phyloP scores from a whole-genome alignment of 305 asterid genomes.

The Fraxinus paxiana region DNA sequence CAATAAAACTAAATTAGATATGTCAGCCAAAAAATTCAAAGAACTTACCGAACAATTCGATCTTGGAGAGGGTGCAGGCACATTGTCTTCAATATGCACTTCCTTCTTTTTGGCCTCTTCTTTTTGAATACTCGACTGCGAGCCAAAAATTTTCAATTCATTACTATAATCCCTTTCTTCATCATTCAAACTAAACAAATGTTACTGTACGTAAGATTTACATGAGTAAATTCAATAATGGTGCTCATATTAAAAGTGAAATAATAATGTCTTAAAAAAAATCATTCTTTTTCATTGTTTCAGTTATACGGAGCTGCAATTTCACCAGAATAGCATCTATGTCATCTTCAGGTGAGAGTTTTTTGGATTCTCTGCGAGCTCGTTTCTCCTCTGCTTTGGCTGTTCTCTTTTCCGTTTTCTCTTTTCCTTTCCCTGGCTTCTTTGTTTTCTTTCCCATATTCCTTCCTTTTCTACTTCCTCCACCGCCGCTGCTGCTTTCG shows the following conservation, averaged over 20 bases:
- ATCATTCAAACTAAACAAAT: background rate
- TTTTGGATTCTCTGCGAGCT: constrained; percentile 80
- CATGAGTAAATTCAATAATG: background rate
- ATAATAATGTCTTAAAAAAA: background rate
- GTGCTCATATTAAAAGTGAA: background rate
- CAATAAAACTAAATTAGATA: background rate
- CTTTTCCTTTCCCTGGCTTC: constrained; percentile 94
- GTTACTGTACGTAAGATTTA: background rate
- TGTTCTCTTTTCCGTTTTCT: constrained; percentile 85
- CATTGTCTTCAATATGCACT: constrained; percentile 83
- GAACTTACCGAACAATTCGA: constrained; percentile 81
- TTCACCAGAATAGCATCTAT: constrained; percentile 88
- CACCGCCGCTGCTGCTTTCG: background rate
- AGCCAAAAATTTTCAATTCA: background rate
- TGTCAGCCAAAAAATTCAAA: background rate
- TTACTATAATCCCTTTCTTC: background rate
- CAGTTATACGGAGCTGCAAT: background rate
- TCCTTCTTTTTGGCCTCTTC: constrained; percentile 98
- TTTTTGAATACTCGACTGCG: constrained; percentile 63
- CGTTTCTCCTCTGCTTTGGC: constrained; percentile 78
- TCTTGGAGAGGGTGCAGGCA: constrained; percentile 87
- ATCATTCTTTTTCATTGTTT: background rate
- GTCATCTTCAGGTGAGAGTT: constrained; percentile 93
- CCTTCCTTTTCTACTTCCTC: background rate
- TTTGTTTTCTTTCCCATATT: constrained; percentile 83